Evolutionary conservation across 2,329 filamentous ascomycete species (phyloP).

Genomic region (Aphanocladium album): DNA sequence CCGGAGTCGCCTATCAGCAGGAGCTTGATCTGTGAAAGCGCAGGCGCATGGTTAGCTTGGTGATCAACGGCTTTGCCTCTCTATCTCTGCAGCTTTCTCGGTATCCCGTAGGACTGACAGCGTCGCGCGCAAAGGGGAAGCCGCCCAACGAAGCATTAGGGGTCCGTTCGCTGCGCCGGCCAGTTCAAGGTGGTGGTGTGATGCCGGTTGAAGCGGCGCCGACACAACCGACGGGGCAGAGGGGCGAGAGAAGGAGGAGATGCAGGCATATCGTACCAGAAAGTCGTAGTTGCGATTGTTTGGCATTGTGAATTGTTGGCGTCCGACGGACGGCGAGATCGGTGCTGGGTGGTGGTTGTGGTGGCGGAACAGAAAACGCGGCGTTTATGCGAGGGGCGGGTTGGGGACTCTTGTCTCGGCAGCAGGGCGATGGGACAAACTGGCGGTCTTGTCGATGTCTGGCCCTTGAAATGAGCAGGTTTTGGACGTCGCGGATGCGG

Average conservation of each 20-base stretch:
- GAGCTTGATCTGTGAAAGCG: constrained; percentile 73
- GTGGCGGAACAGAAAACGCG: neutral
- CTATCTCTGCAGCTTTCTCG: too few relatives aligned
- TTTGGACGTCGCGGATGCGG: neutral
- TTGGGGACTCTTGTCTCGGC: neutral
- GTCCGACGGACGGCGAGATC: neutral
- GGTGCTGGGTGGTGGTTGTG: neutral
- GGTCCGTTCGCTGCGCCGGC: neutral
- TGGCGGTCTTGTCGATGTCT: neutral
- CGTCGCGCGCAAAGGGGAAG: neutral
- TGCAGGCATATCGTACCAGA: constrained; percentile 58
- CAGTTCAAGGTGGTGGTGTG: neutral
- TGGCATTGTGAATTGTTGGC: constrained; percentile 62
- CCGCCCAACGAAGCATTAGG: neutral
- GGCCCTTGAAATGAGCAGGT: neutral
- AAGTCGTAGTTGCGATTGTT: constrained; percentile 99
- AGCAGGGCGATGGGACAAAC: neutral
- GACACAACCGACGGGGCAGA: constrained; percentile 14
- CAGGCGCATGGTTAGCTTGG: neutral
- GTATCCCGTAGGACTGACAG: too few relatives aligned
- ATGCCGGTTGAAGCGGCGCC: neutral
- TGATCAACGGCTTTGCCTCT: too few relatives aligned
- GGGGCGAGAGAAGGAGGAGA: constrained; percentile 18
- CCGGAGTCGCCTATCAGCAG: constrained; percentile 95
- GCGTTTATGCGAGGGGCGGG: constrained; percentile 9